Percentiles rank a stretch among this genome's conserved stretches.
Conservation (phyloP, 2,329 filamentous ascomycete species). For the Emmonsiellopsis sp. region DNA sequence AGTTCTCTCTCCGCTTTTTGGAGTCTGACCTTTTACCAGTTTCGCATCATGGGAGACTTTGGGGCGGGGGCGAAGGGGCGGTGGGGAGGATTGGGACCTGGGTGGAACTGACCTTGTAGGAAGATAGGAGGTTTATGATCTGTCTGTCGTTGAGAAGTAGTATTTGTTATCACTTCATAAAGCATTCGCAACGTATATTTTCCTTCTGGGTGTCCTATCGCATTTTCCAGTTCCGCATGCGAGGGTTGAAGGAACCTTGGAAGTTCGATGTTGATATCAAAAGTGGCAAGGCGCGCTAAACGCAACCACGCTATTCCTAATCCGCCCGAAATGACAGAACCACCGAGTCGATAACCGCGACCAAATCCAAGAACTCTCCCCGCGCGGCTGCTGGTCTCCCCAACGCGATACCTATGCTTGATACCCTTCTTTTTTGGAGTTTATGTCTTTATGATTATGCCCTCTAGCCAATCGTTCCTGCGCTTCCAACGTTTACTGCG, state of each 20-base stretch:
- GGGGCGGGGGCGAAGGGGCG: background rate
- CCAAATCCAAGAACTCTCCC: no score
- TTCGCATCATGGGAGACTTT: conserved; percentile 32
- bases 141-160: background rate
- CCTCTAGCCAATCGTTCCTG: background rate
- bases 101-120: background rate
- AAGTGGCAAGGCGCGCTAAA: no score
- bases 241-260: no score
- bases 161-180: background rate
- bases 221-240: background rate
- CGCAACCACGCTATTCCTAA: no score
- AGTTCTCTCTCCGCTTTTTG: conserved; percentile 13
- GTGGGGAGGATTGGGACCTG: conserved; percentile 5
- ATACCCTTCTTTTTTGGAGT: background rate
- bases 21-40: conserved; percentile 40
- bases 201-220: background rate
- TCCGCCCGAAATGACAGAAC: no score
- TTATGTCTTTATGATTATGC: background rate
- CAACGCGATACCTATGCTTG: background rate
- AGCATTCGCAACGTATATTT: background rate
- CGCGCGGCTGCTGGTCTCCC: no score
- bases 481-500: background rate
- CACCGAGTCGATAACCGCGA: no score
- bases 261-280: background rate
- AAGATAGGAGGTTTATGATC: background rate